These are phyloP conservation scores for Scenedesmus sp. DNA, from an alignment of 163 green algal species.

Conservation along the genomic window DNA sequence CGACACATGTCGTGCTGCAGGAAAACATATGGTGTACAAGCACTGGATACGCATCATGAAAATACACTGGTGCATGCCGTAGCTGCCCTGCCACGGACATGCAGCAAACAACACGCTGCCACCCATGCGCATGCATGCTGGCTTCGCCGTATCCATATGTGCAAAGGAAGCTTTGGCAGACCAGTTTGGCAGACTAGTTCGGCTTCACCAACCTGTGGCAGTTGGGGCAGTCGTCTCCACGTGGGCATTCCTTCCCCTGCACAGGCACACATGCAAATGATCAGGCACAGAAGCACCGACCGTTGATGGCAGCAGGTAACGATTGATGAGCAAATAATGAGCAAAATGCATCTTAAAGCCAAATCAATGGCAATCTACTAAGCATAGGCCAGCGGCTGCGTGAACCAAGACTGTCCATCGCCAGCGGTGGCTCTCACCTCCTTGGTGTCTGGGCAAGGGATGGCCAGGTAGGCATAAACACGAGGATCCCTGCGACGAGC, in stretches of 20 bases:
- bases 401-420: background rate
- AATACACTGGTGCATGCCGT: too few relatives aligned
- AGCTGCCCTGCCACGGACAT: too few relatives aligned
- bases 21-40: too few relatives aligned
- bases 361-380: background rate
- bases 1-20: too few relatives aligned
- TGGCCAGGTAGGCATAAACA: constrained; percentile 68
- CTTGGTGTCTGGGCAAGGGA: constrained; percentile 90
- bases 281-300: background rate
- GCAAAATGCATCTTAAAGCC: background rate
- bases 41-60: too few relatives aligned
- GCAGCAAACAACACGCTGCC: too few relatives aligned
- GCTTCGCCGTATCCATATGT: too few relatives aligned
- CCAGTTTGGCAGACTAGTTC: background rate
- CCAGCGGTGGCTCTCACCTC: constrained; percentile 59
- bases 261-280: background rate
- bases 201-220: constrained; percentile 76
- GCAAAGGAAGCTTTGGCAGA: too few relatives aligned
- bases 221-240: constrained; percentile 84
- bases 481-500: constrained; percentile 73
- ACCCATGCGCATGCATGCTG: too few relatives aligned
- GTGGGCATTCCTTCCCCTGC: constrained; percentile 63
- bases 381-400: background rate
- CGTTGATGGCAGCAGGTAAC: background rate
- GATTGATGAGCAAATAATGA: background rate